Base-by-base conservation (phyloP, 2,329 filamentous ascomycete species). In the Diaporthe ilicicola region DNA sequence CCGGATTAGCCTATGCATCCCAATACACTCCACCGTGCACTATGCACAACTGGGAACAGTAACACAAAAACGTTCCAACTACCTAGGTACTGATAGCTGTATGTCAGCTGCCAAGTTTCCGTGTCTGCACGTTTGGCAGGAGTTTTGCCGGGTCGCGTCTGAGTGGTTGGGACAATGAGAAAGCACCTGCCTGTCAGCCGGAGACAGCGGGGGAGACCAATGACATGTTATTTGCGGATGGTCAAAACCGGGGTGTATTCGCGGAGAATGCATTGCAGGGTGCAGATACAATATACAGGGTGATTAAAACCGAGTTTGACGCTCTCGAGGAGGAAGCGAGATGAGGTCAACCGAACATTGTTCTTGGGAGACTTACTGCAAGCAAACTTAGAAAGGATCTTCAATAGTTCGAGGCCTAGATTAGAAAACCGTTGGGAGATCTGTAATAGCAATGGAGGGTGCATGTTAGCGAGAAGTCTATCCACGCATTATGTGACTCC, bases 1-100 rank as follows among this genome's bases (percentile, higher is more conserved):
- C 56, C 24, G 32, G 39, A 46, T 61, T 61, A 61, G 56, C 39
- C 56, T 44, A 27, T 32, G 39, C 24, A 61, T 61, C 32, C 32
- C 19, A 55, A 37, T 24, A 55, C 10, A 55, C 53, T 55, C 22
- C 10, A 22, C 29, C 10, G 12, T 19, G 9, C 29, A 37, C 19
- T 22, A 55, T 34, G 19, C 19, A 37, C 19, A 32, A 46, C 13
- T 10, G 12, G 22, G 48, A 29, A 29, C 17, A 13, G 27, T 51
- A 9, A 15, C 48, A 51, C 48, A 7, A 19, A 17, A 10, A 53
- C 22, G 15, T 22, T 17, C 12, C 9, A 32, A 32, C 19, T 22
- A n/a, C n/a, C n/a, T n/a, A n/a, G n/a, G n/a, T n/a, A 10, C 15
- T 42, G 22, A 42, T 7, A 42, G 54, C 54, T 29, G 37, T 22